These are phyloP conservation scores for Aspergillus conjunctus DNA, from an alignment of 495 filamentous ascomycete genomes.

Conservation along the genomic window DNA sequence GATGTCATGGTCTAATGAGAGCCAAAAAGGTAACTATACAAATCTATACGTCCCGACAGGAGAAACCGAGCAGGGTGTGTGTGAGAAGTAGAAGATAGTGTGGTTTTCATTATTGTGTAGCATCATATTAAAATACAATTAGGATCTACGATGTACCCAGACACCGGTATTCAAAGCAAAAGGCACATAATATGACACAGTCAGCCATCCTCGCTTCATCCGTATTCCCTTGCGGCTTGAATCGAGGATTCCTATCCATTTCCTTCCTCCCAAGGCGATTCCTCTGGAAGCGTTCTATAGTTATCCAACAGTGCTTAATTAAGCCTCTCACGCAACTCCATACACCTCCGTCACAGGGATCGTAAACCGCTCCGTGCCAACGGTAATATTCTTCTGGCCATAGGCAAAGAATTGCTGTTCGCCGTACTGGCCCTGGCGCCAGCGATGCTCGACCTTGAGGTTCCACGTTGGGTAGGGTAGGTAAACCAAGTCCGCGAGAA, in stretches of 20 bases:
- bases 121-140: background rate
- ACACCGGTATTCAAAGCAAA: background rate
- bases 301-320: background rate
- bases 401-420: slow-evolving; percentile 25
- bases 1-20: slow-evolving; percentile 7
- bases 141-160: background rate
- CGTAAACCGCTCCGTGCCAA: slow-evolving; percentile 20
- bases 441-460: slow-evolving; percentile 39
- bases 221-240: background rate
- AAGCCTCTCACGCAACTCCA: slow-evolving; percentile 31
- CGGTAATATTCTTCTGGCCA: slow-evolving; percentile 26
- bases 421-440: slow-evolving; percentile 27
- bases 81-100: background rate
- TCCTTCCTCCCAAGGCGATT: no score
- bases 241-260: no score
- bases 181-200: background rate
- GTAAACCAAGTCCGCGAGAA: slow-evolving; percentile 32
- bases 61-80: no score
- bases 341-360: slow-evolving; percentile 32
- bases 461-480: slow-evolving; percentile 34
- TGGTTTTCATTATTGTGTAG: background rate
- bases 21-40: background rate
- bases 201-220: background rate
- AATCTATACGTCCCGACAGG: background rate
- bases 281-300: background rate